Conservation (phyloP, 2,329 filamentous ascomycete genomes). For the Colletotrichum gigasporum region DNA sequence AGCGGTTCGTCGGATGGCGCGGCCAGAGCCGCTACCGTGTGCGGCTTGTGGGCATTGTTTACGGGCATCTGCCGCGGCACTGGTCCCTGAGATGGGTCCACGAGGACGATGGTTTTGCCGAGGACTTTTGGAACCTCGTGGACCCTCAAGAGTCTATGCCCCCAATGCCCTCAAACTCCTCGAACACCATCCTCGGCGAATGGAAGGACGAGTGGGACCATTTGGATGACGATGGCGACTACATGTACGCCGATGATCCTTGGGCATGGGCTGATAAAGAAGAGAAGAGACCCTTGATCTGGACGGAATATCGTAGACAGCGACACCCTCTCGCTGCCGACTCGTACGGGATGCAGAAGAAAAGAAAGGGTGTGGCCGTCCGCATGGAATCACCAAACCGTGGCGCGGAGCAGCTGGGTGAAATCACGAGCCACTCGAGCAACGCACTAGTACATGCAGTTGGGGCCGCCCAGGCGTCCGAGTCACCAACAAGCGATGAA, state of each 20-base stretch:
- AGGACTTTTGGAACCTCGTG: not conserved
- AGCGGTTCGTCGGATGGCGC: not conserved
- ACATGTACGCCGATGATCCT: not conserved
- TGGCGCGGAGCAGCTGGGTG: too few relatives aligned
- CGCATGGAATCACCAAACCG: too few relatives aligned
- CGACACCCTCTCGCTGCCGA: too few relatives aligned
- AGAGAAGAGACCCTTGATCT: too few relatives aligned
- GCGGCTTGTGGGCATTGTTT: not conserved
- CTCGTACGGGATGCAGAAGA: too few relatives aligned
- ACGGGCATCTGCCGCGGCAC: not conserved
- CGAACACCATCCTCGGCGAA: not conserved
- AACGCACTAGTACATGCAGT: too few relatives aligned
- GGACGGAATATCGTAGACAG: not conserved
- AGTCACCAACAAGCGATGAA: too few relatives aligned
- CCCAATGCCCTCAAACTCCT: not conserved
- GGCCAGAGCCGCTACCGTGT: not conserved
- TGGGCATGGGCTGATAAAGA: too few relatives aligned
- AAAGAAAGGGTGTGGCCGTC: too few relatives aligned
- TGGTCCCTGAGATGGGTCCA: not conserved
- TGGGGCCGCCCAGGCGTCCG: too few relatives aligned
- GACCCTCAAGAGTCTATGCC: not conserved
- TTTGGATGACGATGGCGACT: not conserved
- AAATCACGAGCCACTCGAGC: too few relatives aligned
- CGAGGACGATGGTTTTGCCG: not conserved
- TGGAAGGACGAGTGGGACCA: too few relatives aligned